Conservation (phyloP, 208 protist species). For the Plasmodiophora brassicae region DNA sequence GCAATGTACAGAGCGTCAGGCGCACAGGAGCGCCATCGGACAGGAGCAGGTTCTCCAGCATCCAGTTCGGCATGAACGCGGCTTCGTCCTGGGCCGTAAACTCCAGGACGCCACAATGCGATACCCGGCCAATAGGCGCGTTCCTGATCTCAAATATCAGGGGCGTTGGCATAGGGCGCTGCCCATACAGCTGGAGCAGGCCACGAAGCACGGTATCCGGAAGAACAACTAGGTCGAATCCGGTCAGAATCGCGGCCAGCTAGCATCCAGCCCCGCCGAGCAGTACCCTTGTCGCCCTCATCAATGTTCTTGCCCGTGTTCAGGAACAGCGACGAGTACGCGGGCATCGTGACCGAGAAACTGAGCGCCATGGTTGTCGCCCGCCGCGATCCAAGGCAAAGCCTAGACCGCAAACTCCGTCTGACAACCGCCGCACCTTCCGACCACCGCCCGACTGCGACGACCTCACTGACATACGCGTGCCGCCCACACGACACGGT, state of each 20-base stretch:
- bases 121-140: neutral
- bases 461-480: no score
- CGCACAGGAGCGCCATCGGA: neutral
- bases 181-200: neutral
- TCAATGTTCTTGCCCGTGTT: neutral
- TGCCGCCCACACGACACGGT: no score
- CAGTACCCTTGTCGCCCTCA: neutral
- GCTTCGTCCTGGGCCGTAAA: conserved; percentile 15
- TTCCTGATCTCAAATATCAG: neutral
- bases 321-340: neutral
- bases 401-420: no score
- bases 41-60: conserved; percentile 5
- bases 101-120: conserved; percentile 25
- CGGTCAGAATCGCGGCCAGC: no score
- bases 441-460: no score
- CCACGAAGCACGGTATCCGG: neutral
- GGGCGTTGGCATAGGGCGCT: neutral
- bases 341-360: neutral
- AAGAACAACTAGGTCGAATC: neutral
- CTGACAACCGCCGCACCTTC: no score
- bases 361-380: neutral
- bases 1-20: neutral
- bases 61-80: conserved; percentile 19
- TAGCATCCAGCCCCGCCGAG: no score
- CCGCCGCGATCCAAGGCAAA: no score